Percentiles rank a stretch among this genome's conserved stretches.
Conservation (phyloP, 139 green algal species). For the Microglena sp. region DNA sequence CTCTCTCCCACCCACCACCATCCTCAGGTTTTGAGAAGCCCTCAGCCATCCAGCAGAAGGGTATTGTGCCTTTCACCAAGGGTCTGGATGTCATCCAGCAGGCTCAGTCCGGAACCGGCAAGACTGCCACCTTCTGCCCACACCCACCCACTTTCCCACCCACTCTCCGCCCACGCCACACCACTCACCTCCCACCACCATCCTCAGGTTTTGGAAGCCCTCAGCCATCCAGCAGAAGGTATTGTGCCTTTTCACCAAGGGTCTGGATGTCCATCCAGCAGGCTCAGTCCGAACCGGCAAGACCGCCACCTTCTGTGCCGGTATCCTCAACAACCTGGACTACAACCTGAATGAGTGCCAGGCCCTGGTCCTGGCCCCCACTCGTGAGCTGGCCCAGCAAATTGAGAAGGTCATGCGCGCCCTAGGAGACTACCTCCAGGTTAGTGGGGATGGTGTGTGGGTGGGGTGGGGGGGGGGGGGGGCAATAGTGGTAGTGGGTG, state of each 20-base stretch:
- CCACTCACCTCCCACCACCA: too few relatives aligned
- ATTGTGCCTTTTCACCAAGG: conserved; percentile 95
- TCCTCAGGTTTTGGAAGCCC: conserved; percentile 99
- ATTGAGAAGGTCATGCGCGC: conserved; percentile 99
- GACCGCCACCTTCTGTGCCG: conserved; percentile 98
- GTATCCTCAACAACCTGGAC: conserved; percentile 97
- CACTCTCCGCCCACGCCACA: conserved; percentile 97
- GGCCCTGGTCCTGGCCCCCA: conserved; percentile 96
- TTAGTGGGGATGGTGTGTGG: too few relatives aligned
- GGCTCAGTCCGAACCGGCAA: conserved; percentile 98
- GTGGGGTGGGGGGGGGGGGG: too few relatives aligned
- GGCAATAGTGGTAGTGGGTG: too few relatives aligned
- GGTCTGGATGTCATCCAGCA: conserved; percentile 98
- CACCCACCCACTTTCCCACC: too few relatives aligned
- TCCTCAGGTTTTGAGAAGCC: conserved; percentile 99
- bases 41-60: conserved; percentile 98
- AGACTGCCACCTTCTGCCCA: conserved; percentile 99
- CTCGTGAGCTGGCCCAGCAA: conserved; percentile 98
- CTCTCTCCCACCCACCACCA: too few relatives aligned
- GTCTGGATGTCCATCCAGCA: conserved; percentile 97
- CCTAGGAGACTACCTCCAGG: conserved; percentile 93
- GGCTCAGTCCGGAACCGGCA: conserved; percentile 99
- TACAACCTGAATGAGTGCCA: conserved; percentile 90
- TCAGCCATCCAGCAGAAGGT: conserved; percentile 99
- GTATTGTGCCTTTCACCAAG: conserved; percentile 97